phyloP scores from a whole-genome alignment of 108 stramenopile species.

The Discostella stelligeroides region DNA sequence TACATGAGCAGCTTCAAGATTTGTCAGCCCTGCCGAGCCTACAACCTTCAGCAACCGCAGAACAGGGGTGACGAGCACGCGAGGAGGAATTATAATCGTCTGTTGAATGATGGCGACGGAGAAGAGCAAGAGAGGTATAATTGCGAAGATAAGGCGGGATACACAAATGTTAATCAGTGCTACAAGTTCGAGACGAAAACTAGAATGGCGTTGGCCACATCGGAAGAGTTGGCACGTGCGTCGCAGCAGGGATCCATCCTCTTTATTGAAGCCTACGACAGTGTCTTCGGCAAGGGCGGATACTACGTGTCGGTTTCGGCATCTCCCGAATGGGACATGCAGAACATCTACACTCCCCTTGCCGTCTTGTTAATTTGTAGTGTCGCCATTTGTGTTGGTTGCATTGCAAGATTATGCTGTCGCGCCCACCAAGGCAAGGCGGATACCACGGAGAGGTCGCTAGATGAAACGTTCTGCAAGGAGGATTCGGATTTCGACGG shows the following conservation, averaged over 20 bases:
- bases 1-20: constrained; percentile 36
- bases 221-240: constrained; percentile 19
- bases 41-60: constrained; percentile 16
- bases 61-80: not conserved
- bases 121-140: constrained; percentile 27
- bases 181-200: constrained; percentile 46
- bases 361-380: too few relatives aligned
- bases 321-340: too few relatives aligned
- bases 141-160: constrained; percentile 45
- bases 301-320: too few relatives aligned
- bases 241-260: constrained; percentile 30
- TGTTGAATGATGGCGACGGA: constrained; percentile 32
- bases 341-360: too few relatives aligned
- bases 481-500: too few relatives aligned
- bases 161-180: constrained; percentile 43
- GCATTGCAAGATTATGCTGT: too few relatives aligned
- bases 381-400: too few relatives aligned
- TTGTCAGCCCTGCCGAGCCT: constrained; percentile 43
- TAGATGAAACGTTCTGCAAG: too few relatives aligned
- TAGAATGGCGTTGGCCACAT: constrained; percentile 3
- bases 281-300: constrained; percentile 22
- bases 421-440: too few relatives aligned
- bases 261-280: constrained; percentile 15
- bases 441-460: too few relatives aligned
- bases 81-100: constrained; percentile 10